Evolutionary conservation across 2,329 filamentous ascomycete species (phyloP).

Genomic region (Colletotrichum nymphaeae): DNA sequence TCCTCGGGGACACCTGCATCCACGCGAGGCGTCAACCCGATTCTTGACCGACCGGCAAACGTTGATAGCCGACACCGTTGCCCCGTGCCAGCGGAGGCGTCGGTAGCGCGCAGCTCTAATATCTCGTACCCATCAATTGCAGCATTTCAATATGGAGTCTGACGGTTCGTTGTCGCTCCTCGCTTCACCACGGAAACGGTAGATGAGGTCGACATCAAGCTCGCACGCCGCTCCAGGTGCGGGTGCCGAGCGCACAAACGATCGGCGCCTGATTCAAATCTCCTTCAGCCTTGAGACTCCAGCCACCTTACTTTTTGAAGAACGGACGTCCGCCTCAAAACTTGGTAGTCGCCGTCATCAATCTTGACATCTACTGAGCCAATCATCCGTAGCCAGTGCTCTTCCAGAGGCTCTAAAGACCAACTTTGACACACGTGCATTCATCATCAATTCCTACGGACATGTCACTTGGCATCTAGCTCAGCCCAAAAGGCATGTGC

Average conservation of each 20-base stretch:
- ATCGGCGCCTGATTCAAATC: constrained; percentile 17
- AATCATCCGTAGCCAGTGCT: neutral
- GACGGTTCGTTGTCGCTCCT: neutral
- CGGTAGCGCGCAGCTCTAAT: neutral
- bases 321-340: constrained; percentile 8
- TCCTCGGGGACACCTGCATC: constrained; percentile 5
- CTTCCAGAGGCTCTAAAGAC: neutral
- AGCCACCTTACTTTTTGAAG: constrained; percentile 6
- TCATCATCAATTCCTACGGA: neutral
- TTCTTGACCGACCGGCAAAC: neutral
- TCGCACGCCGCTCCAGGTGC: constrained; percentile 6
- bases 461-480: neutral
- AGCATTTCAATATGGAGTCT: neutral
- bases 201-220: constrained; percentile 22
- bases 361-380: constrained; percentile 7
- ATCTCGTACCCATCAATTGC: neutral
- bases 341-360: constrained; percentile 9
- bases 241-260: constrained; percentile 2
- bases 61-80: constrained; percentile 3
- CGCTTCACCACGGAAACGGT: constrained; percentile 31
- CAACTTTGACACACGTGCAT: neutral
- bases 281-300: constrained; percentile 13
- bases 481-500: constrained; percentile 1
- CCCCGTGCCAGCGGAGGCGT: constrained; percentile 13
- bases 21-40: constrained; percentile 1